Base-by-base conservation (phyloP, 108 stramenopile genomes). In the Skeletonema tropicum region DNA sequence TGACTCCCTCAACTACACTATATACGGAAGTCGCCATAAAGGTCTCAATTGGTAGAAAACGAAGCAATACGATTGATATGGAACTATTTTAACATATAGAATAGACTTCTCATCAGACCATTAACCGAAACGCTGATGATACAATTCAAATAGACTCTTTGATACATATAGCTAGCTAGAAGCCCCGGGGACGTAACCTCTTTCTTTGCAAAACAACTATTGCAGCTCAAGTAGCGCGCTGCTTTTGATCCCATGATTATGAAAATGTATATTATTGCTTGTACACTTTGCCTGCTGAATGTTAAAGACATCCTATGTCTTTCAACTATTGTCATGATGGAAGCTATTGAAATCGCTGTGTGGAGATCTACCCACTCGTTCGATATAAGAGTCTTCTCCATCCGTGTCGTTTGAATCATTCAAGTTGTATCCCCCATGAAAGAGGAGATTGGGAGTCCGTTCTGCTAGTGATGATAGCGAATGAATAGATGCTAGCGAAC, bases 381-480 rank as follows among this genome's bases (percentile, higher is more conserved):
- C 71, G 32, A 69, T 73, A 31, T 71, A 79, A 17, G 79, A 79
- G 46, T 79, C 79, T 42, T 79, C 79, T 8, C 41, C 60, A 32
- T 41, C 39, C 36, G 67, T 72, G 21, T 58, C 23, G 8, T 32
- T 48, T n/a, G 45, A 58, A 60, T 63, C 59, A 57, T 55, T 55
- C 52, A 64, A 62, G 17, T 49, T 49, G 33, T 68, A 61, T n/a
- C 49, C 60, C 21, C 64, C 60, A 23, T 60, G 42, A 62, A 72
- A 73, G n/a, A 79, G 46, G 21, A 65, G 73, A 72, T 79, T 79
- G 33, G 79, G 71, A 29, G 61, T 41, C 21, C 61, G 29, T 14
- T 67, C 79, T 14, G 79, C 72, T 3, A 68, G 26, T 48, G 79
- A 79, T 35, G 49, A 21, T 12, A 73, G 35, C 13, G 79, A 79